Percentiles rank a stretch among this genome's conserved stretches.
Conservation (phyloP, 2,329 filamentous ascomycete species). For the Aspergillus aculeatinus region DNA sequence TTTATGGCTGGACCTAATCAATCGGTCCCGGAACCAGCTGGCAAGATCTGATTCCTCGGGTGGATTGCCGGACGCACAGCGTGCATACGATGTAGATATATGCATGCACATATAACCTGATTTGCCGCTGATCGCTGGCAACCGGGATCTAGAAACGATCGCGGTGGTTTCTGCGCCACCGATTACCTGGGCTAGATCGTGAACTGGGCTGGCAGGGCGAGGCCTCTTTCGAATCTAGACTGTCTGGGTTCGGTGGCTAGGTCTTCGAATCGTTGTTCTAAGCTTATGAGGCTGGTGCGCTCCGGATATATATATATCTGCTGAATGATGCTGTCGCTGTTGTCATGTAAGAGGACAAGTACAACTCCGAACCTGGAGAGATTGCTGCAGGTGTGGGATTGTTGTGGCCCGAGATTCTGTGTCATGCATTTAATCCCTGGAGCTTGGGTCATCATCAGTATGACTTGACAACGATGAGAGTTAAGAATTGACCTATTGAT, state of each 20-base stretch:
- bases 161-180: neutral
- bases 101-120: conserved; percentile 9
- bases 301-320: neutral
- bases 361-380: neutral
- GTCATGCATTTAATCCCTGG: neutral
- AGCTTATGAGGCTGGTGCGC: neutral
- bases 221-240: neutral
- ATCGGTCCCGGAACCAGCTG: conserved; percentile 10
- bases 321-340: neutral
- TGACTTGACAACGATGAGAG: no score
- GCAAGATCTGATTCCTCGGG: conserved; percentile 10
- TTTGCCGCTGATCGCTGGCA: neutral
- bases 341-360: neutral
- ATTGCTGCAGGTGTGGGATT: neutral
- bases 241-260: neutral
- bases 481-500: neutral
- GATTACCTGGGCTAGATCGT: neutral
- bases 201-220: neutral
- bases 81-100: neutral
- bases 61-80: neutral
- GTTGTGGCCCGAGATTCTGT: neutral
- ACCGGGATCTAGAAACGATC: neutral
- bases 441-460: no score
- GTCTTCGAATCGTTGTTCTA: neutral
- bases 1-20: neutral